A percentile compares a stretch with the other conserved stretches of the same genome.
Evolutionary conservation across 2,329 filamentous ascomycete genomes (phyloP).

Genomic region (Cytospora mali): DNA sequence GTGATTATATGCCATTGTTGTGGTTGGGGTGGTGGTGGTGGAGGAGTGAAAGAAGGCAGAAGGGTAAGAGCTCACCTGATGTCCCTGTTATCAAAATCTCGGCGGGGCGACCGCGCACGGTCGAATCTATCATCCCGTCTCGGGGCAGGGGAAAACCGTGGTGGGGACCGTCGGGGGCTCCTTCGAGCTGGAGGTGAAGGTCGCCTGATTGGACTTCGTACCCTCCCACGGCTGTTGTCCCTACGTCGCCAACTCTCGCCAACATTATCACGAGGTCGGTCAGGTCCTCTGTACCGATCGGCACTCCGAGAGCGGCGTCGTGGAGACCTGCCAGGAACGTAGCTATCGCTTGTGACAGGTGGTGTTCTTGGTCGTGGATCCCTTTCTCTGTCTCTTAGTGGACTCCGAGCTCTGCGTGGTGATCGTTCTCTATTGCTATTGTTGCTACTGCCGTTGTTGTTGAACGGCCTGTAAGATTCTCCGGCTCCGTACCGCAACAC

Average conservation of each 20-base stretch:
- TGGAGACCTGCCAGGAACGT: conserved; percentile 45
- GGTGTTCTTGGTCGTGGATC: conserved; percentile 34
- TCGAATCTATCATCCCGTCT: conserved; percentile 44
- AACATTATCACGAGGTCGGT: conserved; percentile 38
- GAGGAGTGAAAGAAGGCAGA: conserved; percentile 1
- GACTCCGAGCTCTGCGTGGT: conserved; percentile 34
- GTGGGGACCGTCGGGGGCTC: conserved; percentile 37
- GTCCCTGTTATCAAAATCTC: conserved; percentile 44
- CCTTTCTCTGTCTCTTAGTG: conserved; percentile 36
- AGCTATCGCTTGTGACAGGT: conserved; percentile 43
- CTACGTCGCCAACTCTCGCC: conserved; percentile 44
- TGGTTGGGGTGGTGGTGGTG: conserved; percentile 10
- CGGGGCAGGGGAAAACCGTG: conserved; percentile 41
- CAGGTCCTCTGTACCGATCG: conserved; percentile 43
- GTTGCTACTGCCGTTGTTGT: conserved; percentile 34
- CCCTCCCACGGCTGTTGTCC: conserved; percentile 44
- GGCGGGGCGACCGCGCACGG: conserved; percentile 43
- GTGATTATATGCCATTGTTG: conserved; percentile 15
- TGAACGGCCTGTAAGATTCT: conserved; percentile 63
- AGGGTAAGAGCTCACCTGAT: conserved; percentile 32
- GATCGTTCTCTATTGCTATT: conserved; percentile 33
- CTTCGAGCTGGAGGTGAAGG: conserved; percentile 37
- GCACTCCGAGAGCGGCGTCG: conserved; percentile 46
- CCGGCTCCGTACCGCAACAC: conserved; percentile 64
- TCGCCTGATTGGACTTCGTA: conserved; percentile 41